These are phyloP conservation scores for Tympanopsis confertula DNA, from an alignment of 2,329 filamentous ascomycete genomes.

Conservation along the genomic window DNA sequence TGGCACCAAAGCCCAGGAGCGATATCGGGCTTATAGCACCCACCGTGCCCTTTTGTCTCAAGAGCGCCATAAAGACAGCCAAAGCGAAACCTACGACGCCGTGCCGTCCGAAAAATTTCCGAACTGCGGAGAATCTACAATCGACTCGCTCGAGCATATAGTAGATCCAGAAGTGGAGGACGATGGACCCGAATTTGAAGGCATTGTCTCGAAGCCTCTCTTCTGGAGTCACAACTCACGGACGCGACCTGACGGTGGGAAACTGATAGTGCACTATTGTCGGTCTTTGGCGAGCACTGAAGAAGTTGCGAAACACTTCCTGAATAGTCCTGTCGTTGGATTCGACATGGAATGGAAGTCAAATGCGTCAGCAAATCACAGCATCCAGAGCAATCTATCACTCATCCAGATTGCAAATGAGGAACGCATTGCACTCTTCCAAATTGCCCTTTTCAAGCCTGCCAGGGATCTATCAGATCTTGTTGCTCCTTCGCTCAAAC, in stretches of 20 bases:
- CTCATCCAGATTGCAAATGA: constrained; percentile 14
- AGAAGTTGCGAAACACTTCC: constrained; percentile 9
- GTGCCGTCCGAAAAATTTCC: too few relatives aligned
- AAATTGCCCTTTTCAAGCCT: constrained; percentile 10
- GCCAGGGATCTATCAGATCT: constrained; percentile 10
- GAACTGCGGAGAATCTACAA: too few relatives aligned
- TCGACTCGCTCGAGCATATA: too few relatives aligned
- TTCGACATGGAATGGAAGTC: constrained; percentile 16
- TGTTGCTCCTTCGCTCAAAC: constrained; percentile 11
- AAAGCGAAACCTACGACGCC: too few relatives aligned
- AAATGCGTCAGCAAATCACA: constrained; percentile 3
- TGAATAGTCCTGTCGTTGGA: constrained; percentile 10
- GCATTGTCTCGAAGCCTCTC: too few relatives aligned
- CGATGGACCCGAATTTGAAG: too few relatives aligned
- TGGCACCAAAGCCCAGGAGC: too few relatives aligned
- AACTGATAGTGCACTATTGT: background rate
- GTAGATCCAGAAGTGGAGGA: too few relatives aligned
- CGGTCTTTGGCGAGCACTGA: constrained; percentile 4
- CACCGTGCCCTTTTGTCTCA: too few relatives aligned
- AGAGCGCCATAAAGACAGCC: too few relatives aligned
- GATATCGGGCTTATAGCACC: too few relatives aligned
- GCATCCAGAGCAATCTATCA: constrained; percentile 9
- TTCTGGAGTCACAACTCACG: background rate
- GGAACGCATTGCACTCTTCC: constrained; percentile 11
- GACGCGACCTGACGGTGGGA: background rate